A percentile compares a stretch with the other conserved stretches of the same genome.
phyloP scores from a whole-genome alignment of 371 early-diverging fungal species.

The Apophysomyces elegans region DNA sequence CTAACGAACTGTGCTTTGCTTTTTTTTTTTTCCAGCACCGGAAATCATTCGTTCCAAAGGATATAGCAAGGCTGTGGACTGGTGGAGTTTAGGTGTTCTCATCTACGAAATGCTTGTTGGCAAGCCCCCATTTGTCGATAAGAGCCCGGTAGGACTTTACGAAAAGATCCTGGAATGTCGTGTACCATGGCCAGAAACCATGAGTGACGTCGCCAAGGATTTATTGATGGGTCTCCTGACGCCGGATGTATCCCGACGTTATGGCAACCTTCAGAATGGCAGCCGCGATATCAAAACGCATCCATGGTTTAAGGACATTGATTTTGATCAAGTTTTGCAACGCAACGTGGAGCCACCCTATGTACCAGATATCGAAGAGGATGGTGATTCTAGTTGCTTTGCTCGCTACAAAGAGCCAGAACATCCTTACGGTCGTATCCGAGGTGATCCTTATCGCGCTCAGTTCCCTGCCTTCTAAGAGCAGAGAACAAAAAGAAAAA shows the following conservation, averaged over 20 bases:
- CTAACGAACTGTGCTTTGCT: conserved; percentile 2
- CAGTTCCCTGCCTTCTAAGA: conserved; percentile 48
- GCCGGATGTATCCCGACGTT: conserved; percentile 85
- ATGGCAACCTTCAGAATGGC: conserved; percentile 87
- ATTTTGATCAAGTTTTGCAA: conserved; percentile 81
- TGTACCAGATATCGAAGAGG: conserved; percentile 79
- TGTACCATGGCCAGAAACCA: conserved; percentile 79
- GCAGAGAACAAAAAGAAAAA: no score
- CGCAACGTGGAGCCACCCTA: conserved; percentile 89
- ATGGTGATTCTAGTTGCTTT: conserved; percentile 94
- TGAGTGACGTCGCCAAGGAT: conserved; percentile 89
- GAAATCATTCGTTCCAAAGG: conserved; percentile 98
- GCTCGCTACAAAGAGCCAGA: conserved; percentile 88
- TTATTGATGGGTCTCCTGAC: conserved; percentile 86
- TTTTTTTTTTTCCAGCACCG: conserved; percentile 83
- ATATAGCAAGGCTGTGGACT: conserved; percentile 97
- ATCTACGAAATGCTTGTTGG: conserved; percentile 96
- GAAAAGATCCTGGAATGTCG: conserved; percentile 78
- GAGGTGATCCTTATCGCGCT: conserved; percentile 39
- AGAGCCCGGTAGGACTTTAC: conserved; percentile 86
- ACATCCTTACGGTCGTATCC: conserved; percentile 53
- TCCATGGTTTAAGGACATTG: conserved; percentile 94
- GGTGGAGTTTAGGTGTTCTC: conserved; percentile 98
- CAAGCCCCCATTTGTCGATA: conserved; percentile 95
- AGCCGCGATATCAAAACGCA: conserved; percentile 91